These are phyloP conservation scores for Metarhizium album DNA, from an alignment of 2,329 filamentous ascomycete genomes.

Conservation along the genomic window DNA sequence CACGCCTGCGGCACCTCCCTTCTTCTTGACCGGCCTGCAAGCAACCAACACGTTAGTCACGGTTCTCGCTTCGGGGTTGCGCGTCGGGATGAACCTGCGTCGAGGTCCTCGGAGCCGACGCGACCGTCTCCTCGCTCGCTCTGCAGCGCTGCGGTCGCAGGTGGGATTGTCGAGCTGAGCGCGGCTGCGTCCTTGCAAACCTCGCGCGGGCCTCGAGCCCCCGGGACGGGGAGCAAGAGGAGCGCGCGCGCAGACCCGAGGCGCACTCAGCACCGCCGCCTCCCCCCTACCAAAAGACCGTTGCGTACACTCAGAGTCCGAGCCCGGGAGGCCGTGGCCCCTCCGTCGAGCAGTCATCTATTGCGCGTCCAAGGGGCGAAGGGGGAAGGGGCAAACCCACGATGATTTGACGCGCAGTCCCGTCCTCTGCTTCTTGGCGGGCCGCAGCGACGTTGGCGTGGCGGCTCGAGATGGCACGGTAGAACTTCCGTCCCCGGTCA, in stretches of 20 bases:
- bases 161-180: too few relatives aligned
- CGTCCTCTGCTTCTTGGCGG: conserved; percentile 48
- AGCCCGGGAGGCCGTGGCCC: too few relatives aligned
- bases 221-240: too few relatives aligned
- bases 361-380: too few relatives aligned
- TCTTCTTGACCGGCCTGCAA: conserved; percentile 67
- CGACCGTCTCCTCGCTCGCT: not conserved
- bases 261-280: not conserved
- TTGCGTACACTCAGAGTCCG: not conserved
- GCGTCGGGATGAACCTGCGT: not conserved
- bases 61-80: not conserved
- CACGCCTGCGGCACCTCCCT: conserved; percentile 57
- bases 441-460: conserved; percentile 45
- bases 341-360: too few relatives aligned
- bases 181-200: too few relatives aligned
- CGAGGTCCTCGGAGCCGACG: too few relatives aligned
- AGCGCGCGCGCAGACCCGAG: not conserved
- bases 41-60: not conserved
- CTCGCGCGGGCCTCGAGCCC: too few relatives aligned
- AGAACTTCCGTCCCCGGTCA: conserved; percentile 36
- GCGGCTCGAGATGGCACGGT: conserved; percentile 45
- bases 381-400: conserved; percentile 35
- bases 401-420: conserved; percentile 58
- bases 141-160: too few relatives aligned
- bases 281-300: too few relatives aligned